These are phyloP conservation scores for Hanseniaspora guilliermondii DNA, from an alignment of 805 yeast species.

Conservation along the genomic window DNA sequence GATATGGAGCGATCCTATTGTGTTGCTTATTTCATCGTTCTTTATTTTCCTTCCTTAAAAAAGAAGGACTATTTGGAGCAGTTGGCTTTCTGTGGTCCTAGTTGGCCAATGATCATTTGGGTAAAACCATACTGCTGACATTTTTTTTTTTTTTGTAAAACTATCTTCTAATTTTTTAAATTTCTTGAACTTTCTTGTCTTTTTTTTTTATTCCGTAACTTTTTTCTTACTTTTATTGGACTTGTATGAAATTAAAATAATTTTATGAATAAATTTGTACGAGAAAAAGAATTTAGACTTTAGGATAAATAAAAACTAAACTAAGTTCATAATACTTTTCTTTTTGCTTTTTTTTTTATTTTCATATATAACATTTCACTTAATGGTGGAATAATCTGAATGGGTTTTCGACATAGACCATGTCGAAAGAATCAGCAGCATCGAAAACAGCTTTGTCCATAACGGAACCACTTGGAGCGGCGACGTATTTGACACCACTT, in stretches of 20 bases:
- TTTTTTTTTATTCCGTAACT: neutral
- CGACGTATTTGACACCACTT: slow-evolving; percentile 90
- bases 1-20: slow-evolving; percentile 12
- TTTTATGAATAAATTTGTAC: no score
- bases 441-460: slow-evolving; percentile 93
- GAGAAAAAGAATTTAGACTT: neutral
- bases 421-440: slow-evolving; percentile 83
- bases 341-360: neutral
- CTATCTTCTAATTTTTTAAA: neutral
- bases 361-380: slow-evolving; percentile 14
- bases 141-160: slow-evolving; percentile 21
- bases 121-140: slow-evolving; percentile 99
- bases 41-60: neutral
- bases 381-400: slow-evolving; percentile 96
- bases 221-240: neutral
- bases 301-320: neutral
- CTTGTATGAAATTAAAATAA: neutral
- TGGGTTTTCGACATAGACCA: slow-evolving; percentile 93
- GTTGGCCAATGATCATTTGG: slow-evolving; percentile 90
- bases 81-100: slow-evolving; percentile 34
- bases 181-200: neutral
- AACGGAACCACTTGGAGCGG: slow-evolving; percentile 96
- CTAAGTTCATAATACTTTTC: neutral
- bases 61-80: neutral
- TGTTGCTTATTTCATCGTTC: slow-evolving; percentile 11